phyloP scores from a whole-genome alignment of 352 stramenopile genomes.

The Halophytophthora batemanensis region DNA sequence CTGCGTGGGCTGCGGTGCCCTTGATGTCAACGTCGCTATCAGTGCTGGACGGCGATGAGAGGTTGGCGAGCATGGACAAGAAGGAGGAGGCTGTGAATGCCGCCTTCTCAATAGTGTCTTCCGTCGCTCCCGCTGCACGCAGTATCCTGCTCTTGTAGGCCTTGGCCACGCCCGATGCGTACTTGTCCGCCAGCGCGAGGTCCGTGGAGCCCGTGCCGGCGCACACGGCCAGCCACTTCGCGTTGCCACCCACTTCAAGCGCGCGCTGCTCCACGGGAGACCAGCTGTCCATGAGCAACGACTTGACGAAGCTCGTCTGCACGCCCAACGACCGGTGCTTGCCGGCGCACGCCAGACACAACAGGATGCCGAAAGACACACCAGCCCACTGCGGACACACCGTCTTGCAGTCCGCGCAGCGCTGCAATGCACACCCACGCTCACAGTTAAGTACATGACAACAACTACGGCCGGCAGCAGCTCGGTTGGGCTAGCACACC shows the following conservation, averaged over 20 bases:
- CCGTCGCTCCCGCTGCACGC: conserved; percentile 19
- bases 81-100: conserved; percentile 56
- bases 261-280: conserved; percentile 40
- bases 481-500: not conserved
- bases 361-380: conserved; percentile 80
- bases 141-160: conserved; percentile 52
- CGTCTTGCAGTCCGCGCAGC: conserved; percentile 78
- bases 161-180: conserved; percentile 56
- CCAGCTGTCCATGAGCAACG: conserved; percentile 78
- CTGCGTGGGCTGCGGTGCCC: not conserved
- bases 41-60: conserved; percentile 7
- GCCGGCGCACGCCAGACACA: conserved; percentile 74
- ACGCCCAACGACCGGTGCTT: conserved; percentile 81
- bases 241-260: conserved; percentile 74
- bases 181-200: conserved; percentile 54
- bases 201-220: conserved; percentile 39
- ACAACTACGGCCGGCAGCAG: too few relatives aligned
- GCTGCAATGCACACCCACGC: conserved; percentile 26
- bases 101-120: conserved; percentile 9
- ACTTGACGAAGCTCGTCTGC: conserved; percentile 83
- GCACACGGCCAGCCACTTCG: conserved; percentile 80
- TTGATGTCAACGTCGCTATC: conserved; percentile 1
- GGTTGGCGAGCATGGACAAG: conserved; percentile 30
- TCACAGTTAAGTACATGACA: too few relatives aligned
- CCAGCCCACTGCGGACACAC: conserved; percentile 80